phyloP scores from a whole-genome alignment of 78 protist genomes.

The Emiliania huxleyi region DNA sequence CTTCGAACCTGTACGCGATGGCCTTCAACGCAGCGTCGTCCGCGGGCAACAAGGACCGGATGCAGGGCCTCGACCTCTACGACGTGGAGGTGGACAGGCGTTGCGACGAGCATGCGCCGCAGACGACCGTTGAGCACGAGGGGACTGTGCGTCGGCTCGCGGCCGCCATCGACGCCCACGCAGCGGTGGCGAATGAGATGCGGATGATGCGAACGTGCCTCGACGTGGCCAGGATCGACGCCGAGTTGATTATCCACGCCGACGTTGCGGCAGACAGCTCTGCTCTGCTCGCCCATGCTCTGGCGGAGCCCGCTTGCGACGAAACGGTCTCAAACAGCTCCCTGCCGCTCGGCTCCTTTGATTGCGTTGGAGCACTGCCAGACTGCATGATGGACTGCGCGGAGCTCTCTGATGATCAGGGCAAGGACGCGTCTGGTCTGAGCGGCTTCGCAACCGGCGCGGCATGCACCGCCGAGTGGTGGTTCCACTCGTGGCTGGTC shows the following conservation, averaged over 20 bases:
- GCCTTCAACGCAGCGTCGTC: background rate
- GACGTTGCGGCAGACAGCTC: background rate
- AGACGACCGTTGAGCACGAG: background rate
- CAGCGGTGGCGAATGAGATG: background rate
- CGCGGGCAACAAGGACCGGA: background rate
- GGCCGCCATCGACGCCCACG: background rate
- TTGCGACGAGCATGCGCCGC: background rate
- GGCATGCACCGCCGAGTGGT: background rate
- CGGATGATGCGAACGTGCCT: background rate
- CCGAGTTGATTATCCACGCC: background rate
- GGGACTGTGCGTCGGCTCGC: background rate
- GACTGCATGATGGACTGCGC: background rate
- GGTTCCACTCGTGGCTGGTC: background rate
- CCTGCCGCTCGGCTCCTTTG: background rate
- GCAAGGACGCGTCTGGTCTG: background rate
- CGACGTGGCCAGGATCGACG: background rate
- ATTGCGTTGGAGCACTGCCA: background rate
- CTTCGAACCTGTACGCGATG: background rate
- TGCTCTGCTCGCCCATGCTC: background rate
- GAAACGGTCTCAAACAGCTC: background rate
- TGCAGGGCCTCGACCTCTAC: background rate
- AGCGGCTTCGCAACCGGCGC: background rate
- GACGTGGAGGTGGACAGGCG: background rate
- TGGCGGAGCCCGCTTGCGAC: background rate
- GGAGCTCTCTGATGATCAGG: background rate